Evolutionary conservation across 1,139 yeast species (phyloP), one percentile per base, ranked within the genome.

Genomic region (Yamadazyma sp.): DNA sequence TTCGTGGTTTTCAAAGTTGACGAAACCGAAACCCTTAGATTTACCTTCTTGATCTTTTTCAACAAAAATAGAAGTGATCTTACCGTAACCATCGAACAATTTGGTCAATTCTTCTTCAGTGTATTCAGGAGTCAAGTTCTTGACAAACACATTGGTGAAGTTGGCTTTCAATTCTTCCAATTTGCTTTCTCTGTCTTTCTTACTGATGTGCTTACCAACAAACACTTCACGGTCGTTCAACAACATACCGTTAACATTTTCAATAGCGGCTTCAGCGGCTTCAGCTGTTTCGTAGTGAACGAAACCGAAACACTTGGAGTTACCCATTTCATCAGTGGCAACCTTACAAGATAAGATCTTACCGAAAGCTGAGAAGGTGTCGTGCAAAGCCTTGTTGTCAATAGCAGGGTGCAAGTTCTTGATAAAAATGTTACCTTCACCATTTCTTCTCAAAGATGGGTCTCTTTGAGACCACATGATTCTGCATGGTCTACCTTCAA

Each of bases 391-490:
- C 80, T 92, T 92, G 88, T 92, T 92, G 73, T 92, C 99, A 61
- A 92, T 92, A 59, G 90, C 96, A 45, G 96, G 95, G 70, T 92
- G 97, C 73, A 92, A 82, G 81, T 92, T 94, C 83, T 92, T 92
- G 76, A 92, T 92, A 80, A 86, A 92, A 54, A 94, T 85, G 80
- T 92, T 92, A 61, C 97, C 97, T 52, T 88, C 86, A 66, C 97
- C 97, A 62, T 86, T 85, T 78, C 87, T 88, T 79, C 98, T 87
- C 58, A 84, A 70, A 50, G 96, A 80, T 50, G 98, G 98, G 67
- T 92, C 97, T 74, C 98, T 88, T 78, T 94, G 98, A 53, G 97
- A 89, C 97, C 97, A 90, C 98, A 94, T 94, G 75, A 92, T 92
- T 73, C 99, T 90, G 74, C 97, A 89, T 58, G 97, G 92, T 62